Evolutionary conservation across 129 eudicot species (phyloP).

Genomic region (Lactuca saligna): DNA sequence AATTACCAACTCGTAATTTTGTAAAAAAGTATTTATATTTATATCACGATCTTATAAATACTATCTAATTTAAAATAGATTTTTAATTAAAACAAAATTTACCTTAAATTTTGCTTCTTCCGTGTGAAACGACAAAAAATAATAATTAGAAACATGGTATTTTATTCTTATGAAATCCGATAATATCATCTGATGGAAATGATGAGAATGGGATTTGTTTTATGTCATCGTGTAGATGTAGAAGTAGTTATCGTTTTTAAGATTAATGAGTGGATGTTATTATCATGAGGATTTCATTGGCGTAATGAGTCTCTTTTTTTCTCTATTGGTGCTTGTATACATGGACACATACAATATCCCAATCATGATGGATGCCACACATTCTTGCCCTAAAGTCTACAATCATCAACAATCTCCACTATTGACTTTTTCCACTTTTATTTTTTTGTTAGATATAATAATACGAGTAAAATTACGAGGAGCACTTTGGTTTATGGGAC

Average conservation of each 20-base stretch:
- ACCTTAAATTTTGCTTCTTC: background rate
- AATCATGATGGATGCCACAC: constrained; percentile 17
- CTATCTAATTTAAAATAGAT: too few relatives aligned
- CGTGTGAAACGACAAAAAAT: background rate
- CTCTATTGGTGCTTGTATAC: constrained; percentile 34
- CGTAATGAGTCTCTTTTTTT: constrained; percentile 26
- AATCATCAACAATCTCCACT: constrained; percentile 23
- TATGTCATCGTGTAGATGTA: constrained; percentile 3
- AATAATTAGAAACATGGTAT: background rate
- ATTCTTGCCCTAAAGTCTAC: constrained; percentile 21
- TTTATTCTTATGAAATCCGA: background rate
- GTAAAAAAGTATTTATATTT: too few relatives aligned
- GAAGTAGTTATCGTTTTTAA: constrained; percentile 15
- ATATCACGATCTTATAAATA: background rate
- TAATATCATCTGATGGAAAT: background rate
- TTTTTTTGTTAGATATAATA: background rate
- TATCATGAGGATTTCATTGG: constrained; percentile 32
- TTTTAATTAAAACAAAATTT: too few relatives aligned
- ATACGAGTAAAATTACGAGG: too few relatives aligned
- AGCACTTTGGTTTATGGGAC: too few relatives aligned
- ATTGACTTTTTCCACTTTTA: constrained; percentile 8
- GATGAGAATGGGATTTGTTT: background rate
- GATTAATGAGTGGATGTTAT: constrained; percentile 27
- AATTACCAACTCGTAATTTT: too few relatives aligned
- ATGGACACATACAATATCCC: constrained; percentile 25